phyloP scores from a whole-genome alignment of 257 asterid species.

The Datura wrightii region DNA sequence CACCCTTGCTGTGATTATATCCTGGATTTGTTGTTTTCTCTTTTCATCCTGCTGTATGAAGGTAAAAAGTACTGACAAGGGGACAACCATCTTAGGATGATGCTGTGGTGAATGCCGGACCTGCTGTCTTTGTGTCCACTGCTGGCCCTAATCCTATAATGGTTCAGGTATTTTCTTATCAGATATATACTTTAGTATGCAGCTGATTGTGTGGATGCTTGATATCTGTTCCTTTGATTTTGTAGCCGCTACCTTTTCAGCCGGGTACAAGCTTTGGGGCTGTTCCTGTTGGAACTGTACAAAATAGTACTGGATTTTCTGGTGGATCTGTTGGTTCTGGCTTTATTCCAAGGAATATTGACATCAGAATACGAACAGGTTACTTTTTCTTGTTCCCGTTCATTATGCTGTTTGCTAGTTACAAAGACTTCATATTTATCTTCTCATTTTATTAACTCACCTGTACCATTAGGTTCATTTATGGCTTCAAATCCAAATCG shows the following conservation, averaged over 20 bases:
- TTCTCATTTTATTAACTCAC: slow-evolving; percentile 19
- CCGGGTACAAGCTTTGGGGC: slow-evolving; percentile 72
- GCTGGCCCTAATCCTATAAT: slow-evolving; percentile 93
- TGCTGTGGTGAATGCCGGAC: slow-evolving; percentile 96
- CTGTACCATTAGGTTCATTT: slow-evolving; percentile 55
- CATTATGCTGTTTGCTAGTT: not conserved
- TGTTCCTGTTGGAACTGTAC: slow-evolving; percentile 66
- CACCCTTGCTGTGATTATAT: not conserved
- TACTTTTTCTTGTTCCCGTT: slow-evolving; percentile 15
- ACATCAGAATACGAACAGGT: slow-evolving; percentile 98
- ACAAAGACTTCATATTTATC: slow-evolving; percentile 18
- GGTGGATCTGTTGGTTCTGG: slow-evolving; percentile 67
- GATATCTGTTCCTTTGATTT: slow-evolving; percentile 29
- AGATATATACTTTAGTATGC: slow-evolving; percentile 27
- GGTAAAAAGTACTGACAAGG: slow-evolving; percentile 5
- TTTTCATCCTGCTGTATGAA: not conserved
- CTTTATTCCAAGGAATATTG: slow-evolving; percentile 83
- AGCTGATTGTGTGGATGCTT: slow-evolving; percentile 33
- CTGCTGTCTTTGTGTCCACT: slow-evolving; percentile 83
- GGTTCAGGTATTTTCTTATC: slow-evolving; percentile 80
- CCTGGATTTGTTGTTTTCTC: not conserved
- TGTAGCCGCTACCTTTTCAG: slow-evolving; percentile 85
- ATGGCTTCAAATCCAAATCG: slow-evolving; percentile 51
- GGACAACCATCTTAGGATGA: slow-evolving; percentile 61
- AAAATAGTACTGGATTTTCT: slow-evolving; percentile 59